Conservation (phyloP, 2,329 filamentous ascomycete species). For the Fusarium fujikuroi region DNA sequence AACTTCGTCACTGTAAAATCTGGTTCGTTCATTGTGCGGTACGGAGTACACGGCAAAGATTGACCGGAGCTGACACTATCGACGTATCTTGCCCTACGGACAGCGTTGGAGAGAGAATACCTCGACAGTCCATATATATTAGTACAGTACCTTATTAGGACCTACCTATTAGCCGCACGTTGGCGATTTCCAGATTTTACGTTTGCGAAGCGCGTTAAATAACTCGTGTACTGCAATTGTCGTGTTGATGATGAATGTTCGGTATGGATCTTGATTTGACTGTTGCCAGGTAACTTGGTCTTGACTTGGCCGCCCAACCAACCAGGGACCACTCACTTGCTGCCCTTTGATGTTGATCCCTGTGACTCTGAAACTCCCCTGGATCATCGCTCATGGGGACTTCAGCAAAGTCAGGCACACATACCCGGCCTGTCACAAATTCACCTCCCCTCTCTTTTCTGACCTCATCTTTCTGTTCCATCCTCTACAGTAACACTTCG, state of each 20-base stretch:
- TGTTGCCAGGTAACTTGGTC: constrained; percentile 15
- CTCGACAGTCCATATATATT: not conserved
- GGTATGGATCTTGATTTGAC: constrained; percentile 6
- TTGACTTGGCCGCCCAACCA: not conserved
- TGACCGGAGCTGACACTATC: constrained; percentile 1
- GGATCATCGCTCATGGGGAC: constrained; percentile 32
- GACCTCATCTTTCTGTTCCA: constrained; percentile 17
- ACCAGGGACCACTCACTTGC: constrained; percentile 20
- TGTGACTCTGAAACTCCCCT: constrained; percentile 46
- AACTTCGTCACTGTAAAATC: not conserved
- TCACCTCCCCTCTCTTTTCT: constrained; percentile 18
- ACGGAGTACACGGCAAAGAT: not conserved
- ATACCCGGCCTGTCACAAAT: constrained; percentile 2
- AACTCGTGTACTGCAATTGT: not conserved
- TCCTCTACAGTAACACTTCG: constrained; percentile 3
- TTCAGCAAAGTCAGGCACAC: constrained; percentile 14
- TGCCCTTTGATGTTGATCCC: constrained; percentile 42
- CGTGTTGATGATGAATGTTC: constrained; percentile 15
- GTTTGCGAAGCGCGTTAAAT: constrained; percentile 16
- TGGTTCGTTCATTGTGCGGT: not conserved
- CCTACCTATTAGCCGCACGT: not conserved
- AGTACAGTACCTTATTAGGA: not conserved
- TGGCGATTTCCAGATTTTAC: constrained; percentile 13
- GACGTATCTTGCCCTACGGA: constrained; percentile 11
- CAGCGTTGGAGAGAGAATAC: constrained; percentile 6